Evolutionary conservation across 768 basidiomycete genomes (phyloP).

Genomic region (Lactarius trivialis): DNA sequence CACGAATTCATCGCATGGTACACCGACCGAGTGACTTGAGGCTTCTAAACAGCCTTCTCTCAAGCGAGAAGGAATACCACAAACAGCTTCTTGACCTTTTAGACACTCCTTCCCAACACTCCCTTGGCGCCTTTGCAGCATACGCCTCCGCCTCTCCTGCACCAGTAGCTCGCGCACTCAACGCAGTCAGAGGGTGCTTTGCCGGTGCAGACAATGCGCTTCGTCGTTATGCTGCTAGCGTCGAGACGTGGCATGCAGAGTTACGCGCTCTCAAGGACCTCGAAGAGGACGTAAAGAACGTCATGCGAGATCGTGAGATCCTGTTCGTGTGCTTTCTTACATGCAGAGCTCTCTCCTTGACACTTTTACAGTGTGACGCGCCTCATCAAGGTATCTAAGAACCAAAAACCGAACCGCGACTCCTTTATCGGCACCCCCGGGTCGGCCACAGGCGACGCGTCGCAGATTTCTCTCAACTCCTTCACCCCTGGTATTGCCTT

Average conservation of each 20-base stretch:
- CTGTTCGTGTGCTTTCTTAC: constrained; percentile 40
- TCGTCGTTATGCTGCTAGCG: constrained; percentile 46
- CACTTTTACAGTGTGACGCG: constrained; percentile 56
- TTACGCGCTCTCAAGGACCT: constrained; percentile 53
- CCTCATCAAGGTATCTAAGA: constrained; percentile 71
- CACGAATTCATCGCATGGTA: constrained; percentile 42
- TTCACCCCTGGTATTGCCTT: constrained; percentile 9
- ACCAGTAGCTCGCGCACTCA: constrained; percentile 44
- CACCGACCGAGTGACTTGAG: constrained; percentile 70
- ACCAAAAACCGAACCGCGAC: constrained; percentile 37
- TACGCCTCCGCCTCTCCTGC: constrained; percentile 65
- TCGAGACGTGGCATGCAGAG: constrained; percentile 62
- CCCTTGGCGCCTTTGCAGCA: constrained; percentile 60
- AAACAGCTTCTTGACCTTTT: constrained; percentile 54
- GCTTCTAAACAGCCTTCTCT: constrained; percentile 59
- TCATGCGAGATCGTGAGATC: constrained; percentile 74
- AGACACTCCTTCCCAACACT: constrained; percentile 46
- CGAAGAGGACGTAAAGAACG: constrained; percentile 66
- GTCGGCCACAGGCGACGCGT: constrained; percentile 38
- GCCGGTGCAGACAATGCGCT: constrained; percentile 65
- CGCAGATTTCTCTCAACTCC: constrained; percentile 19
- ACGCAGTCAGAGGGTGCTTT: constrained; percentile 49
- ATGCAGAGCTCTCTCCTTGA: not conserved
- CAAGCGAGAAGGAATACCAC: constrained; percentile 65
- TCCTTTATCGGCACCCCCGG: constrained; percentile 34